These are phyloP conservation scores for Annulohypoxylon bovei DNA, from an alignment of 495 filamentous ascomycete species.

Conservation along the genomic window DNA sequence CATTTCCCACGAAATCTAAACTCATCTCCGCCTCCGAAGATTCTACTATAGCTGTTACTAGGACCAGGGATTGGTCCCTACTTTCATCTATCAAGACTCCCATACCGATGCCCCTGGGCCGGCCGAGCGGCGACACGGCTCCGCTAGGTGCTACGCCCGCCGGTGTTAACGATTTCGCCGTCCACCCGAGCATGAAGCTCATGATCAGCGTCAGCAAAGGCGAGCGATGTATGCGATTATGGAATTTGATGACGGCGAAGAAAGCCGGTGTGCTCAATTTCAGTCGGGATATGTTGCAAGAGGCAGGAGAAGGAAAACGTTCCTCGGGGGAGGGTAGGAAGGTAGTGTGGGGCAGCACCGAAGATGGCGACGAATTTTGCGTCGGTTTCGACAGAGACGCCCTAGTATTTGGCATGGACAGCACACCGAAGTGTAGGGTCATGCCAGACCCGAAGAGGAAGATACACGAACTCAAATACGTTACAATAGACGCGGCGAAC, in stretches of 20 bases:
- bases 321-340: constrained; percentile 83
- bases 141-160: constrained; percentile 81
- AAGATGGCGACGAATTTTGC: constrained; percentile 79
- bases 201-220: constrained; percentile 91
- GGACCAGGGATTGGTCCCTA: constrained; percentile 87
- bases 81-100: constrained; percentile 92
- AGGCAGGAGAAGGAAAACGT: constrained; percentile 78
- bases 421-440: constrained; percentile 76
- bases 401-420: constrained; percentile 87
- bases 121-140: constrained; percentile 91
- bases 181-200: constrained; percentile 95
- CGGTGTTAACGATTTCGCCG: constrained; percentile 94
- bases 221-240: constrained; percentile 90
- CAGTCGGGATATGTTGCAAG: constrained; percentile 68
- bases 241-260: constrained; percentile 96
- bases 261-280: constrained; percentile 94
- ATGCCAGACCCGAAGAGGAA: constrained; percentile 76
- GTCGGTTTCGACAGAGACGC: constrained; percentile 89
- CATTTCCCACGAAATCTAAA: constrained; percentile 88
- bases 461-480: constrained; percentile 81
- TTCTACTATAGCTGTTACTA: constrained; percentile 84
- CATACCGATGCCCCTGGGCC: constrained; percentile 80
- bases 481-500: constrained; percentile 59
- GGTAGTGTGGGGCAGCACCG: constrained; percentile 79
- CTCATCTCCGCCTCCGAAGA: constrained; percentile 86